Evolutionary conservation across 768 basidiomycete genomes (phyloP), one percentile per base, ranked within the genome.

Genomic region (Auricularia sp.): DNA sequence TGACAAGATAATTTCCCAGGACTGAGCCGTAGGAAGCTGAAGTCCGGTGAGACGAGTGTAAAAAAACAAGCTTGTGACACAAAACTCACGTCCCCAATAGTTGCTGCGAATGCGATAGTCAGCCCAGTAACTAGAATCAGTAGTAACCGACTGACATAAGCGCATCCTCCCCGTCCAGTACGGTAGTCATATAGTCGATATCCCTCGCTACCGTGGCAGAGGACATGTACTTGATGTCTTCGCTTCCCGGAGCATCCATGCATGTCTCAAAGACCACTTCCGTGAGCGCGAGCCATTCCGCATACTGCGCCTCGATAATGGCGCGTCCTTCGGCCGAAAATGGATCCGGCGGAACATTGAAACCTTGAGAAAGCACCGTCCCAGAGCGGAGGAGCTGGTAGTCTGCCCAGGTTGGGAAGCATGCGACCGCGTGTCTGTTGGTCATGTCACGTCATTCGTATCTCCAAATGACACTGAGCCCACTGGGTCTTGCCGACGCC

Each of bases 11-110:
- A 29, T 35, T 39, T 7, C 68, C 68, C 21, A 67, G 42, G 21
- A 68, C 54, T n/a, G 68, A 60, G 18, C 68, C 68, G 56, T 68
- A 68, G 11, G 67, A 67, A 4, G 35, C 66, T 59, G 56, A 4
- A 3, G 7, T 64, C 23, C 18, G 23, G 7, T 12, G 34, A 14
- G 56, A 59, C 23, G 56, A 35, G 56, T 34, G n/a, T 21, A 8
- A 44, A 44, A 44, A 44, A 11, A 44, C 43, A 10, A 56, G 29
- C 54, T 18, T 10, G 43, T 10, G 61, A 14, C 42, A 64, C 61
- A 29, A 59, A 8, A 59, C 56, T 6, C 34, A 59, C 56, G 23
- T 4, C 66, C 66, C 16, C 58, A 68, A 61, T 36, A 68, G 51
- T 68, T 68, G n/a, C 68, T 68, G 53, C 29, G 18, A 39, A 6